Base-by-base conservation (phyloP, 202 grass and related monocot species). In the Saccharum hybrid region DNA sequence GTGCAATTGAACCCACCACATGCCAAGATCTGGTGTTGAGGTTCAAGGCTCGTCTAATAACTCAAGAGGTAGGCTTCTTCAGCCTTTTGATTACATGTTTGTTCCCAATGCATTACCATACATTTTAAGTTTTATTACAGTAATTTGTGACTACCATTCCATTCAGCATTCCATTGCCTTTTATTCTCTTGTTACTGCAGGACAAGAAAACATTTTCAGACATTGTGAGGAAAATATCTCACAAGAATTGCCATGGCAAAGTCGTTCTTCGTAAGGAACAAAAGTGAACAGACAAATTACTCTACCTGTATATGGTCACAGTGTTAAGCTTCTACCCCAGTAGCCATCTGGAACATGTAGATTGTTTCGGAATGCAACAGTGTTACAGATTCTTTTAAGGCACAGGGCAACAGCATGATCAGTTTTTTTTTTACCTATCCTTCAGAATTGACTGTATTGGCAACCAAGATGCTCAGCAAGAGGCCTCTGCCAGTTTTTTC, bases 21-120 rank as follows among this genome's bases (percentile, higher is more conserved):
- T 31, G 83, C 11, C 85, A 95, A 41, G 81, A 98, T 51, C 71
- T 98, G 46, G 83, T 93, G 41, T 80, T 68, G 39, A 89, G 75
- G 74, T 98, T 98, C 76, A 90, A 78, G 59, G 7, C 81, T 63
- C 89, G 93, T 68, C 48, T 98, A 56, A 88, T 38, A 86, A 91
- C 87, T 42, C 33, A 1, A 43, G 92, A 93, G 89, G 92, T 98
- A 66, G 39, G 76, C 12, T 83, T 22, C 66, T 63, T 77, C 11
- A 22, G 19, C 70, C 38, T 83, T 66, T 46, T 67, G 39, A 10
- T 59, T 12, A 14, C 62, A 74, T 1, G 6, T 79, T 83, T 74
- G 28, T 42, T 85, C 30, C 23, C 38, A 15, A 49, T 36, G 56
- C 26, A 33, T 60, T 66, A 33, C 48, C 34, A 2, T 75, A 38